These are phyloP conservation scores for Cadophora luteo-olivacea DNA, from an alignment of 2,329 filamentous ascomycete species.

Conservation along the genomic window DNA sequence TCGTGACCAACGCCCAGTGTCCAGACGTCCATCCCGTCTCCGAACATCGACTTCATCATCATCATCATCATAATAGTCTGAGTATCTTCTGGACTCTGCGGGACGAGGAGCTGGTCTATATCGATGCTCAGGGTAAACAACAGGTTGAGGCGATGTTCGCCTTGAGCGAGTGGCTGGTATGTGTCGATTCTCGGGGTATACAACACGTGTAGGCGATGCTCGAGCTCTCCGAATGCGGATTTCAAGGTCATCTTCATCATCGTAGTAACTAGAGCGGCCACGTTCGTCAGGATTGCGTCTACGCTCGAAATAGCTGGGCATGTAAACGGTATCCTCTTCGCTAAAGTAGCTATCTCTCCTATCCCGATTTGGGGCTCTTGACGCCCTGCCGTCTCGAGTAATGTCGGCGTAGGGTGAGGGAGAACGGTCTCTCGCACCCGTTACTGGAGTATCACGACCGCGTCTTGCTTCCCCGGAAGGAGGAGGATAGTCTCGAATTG, in stretches of 20 bases:
- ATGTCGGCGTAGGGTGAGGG: background rate
- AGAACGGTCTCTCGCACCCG: background rate
- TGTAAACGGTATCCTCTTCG: background rate
- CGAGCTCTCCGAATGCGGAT: background rate
- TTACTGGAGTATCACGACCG: background rate
- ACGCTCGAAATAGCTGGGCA: background rate
- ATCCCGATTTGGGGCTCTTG: background rate
- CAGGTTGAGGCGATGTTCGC: too few species aligned
- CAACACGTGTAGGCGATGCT: too few species aligned
- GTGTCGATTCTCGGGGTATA: too few species aligned
- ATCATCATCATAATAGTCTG: background rate
- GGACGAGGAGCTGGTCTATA: background rate
- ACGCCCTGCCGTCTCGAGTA: background rate
- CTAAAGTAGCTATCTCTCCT: background rate
- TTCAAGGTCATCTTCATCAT: background rate
- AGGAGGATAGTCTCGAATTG: background rate
- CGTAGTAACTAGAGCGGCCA: background rate
- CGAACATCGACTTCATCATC: background rate
- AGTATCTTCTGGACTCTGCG: background rate
- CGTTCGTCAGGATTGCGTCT: background rate
- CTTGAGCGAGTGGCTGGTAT: too few species aligned
- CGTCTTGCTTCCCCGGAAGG: background rate
- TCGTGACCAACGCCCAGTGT: background rate
- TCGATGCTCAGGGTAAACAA: background rate
- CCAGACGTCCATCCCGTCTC: background rate